Evolutionary conservation across 1,284 basidiomycete genomes (phyloP), one percentile per base, ranked within the genome.

Genomic region (Trichosporon ovoides): DNA sequence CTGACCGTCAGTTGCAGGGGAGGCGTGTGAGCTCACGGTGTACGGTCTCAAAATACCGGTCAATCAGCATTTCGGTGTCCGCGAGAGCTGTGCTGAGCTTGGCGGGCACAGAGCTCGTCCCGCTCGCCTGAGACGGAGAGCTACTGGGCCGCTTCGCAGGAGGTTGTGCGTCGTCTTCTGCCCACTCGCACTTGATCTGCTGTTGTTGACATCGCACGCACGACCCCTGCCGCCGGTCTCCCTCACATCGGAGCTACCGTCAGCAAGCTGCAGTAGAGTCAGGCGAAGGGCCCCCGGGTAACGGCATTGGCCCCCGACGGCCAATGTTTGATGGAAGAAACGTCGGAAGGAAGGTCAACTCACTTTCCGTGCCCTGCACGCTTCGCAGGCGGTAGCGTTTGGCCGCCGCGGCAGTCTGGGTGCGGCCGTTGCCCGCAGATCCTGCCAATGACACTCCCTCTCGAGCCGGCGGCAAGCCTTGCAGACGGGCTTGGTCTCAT

Each of bases 31-130:
- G 46, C 62, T 50, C 37, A 64, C 62, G 53, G 35, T 64, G 62
- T 6, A 64, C 60, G n/a, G 55, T 56, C 14, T 52, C 53, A 40
- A 64, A 64, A 52, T 64, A 64, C 11, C 22, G 20, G 34, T 55
- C 49, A 5, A 61, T 28, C n/a, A 61, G 38, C 38, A 33, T 34
- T 38, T 58, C 53, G 20, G 49, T 38, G 11, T 55, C 53, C 7
- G 56, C 34, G n/a, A 35, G 38, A 14, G 51, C 38, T 28, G 33
- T 22, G 33, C 24, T 24, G 19, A 40, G 50, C n/a, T 20, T 52
- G 10, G 55, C 22, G 14, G 48, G 31, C 12, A 31, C 37, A 9
- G 50, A 20, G 54, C 31, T 36, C 18, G 55, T 19, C 7, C 19
- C 24, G 31, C 20, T 52, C 34, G 38, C n/a, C 13, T 28, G 20